A percentile compares a stretch with the other conserved stretches of the same genome.
Conservation (phyloP, 345 rosid species). For the Rhizophora apiculata region DNA sequence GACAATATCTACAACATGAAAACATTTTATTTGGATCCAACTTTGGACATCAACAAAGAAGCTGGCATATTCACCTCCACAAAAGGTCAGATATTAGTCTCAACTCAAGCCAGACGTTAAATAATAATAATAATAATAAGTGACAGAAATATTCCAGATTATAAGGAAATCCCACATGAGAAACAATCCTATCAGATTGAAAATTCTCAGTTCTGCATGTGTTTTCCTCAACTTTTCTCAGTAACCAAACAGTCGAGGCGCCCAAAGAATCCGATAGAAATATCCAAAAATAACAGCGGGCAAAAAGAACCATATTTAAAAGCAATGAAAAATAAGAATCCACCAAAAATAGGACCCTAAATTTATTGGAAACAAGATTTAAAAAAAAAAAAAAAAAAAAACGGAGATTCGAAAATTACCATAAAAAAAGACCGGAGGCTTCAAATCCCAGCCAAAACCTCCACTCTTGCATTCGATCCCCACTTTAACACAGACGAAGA, state of each 20-base stretch:
- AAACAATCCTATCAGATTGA: not conserved
- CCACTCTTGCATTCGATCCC: constrained; percentile 36
- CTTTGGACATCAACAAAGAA: not conserved
- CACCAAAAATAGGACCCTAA: constrained; percentile 10
- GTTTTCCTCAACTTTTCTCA: not conserved
- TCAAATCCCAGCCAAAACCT: constrained; percentile 34
- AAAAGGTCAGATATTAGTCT: too few relatives aligned
- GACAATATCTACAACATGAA: not conserved
- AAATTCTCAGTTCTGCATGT: not conserved
- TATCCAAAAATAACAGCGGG: not conserved
- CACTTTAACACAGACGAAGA: constrained; percentile 18
- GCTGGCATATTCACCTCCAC: too few relatives aligned
- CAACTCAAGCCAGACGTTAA: too few relatives aligned
- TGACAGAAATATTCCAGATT: not conserved
- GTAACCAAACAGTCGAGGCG: not conserved
- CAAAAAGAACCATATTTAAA: constrained; percentile 28
- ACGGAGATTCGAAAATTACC: constrained; percentile 31
- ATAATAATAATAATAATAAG: too few relatives aligned
- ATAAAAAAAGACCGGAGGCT: constrained; percentile 21
- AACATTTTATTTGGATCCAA: not conserved
- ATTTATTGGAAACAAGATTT: not conserved
- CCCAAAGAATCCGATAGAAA: constrained; percentile 22
- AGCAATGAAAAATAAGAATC: constrained; percentile 20
- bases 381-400: not conserved
- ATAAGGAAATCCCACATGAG: not conserved